phyloP scores from a whole-genome alignment of 371 early-diverging fungal genomes.

The Mucor lusitanicus region DNA sequence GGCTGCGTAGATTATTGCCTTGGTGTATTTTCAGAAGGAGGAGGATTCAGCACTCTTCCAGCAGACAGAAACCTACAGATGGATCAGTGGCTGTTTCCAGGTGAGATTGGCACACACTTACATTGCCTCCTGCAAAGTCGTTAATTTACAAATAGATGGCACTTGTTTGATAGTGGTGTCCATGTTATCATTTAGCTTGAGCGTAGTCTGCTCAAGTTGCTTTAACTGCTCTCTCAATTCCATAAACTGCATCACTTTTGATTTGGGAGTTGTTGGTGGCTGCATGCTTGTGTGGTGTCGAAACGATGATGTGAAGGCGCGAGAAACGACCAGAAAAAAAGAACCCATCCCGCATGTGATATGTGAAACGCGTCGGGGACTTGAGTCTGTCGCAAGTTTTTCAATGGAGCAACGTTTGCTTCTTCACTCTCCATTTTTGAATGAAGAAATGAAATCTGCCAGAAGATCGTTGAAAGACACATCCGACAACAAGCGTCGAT shows the following conservation, averaged over 20 bases:
- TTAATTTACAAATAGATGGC: slow-evolving; percentile 24
- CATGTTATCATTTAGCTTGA: slow-evolving; percentile 16
- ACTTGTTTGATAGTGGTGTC: slow-evolving; percentile 23
- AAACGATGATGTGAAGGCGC: background rate
- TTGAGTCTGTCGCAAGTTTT: background rate
- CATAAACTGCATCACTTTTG: slow-evolving; percentile 28
- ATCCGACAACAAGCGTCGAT: slow-evolving; percentile 11
- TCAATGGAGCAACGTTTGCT: background rate
- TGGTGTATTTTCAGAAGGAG: no score
- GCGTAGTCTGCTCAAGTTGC: slow-evolving; percentile 18
- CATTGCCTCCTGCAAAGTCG: slow-evolving; percentile 32
- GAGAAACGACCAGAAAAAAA: background rate
- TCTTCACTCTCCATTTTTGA: background rate
- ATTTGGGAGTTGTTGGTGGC: background rate
- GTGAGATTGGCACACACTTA: background rate
- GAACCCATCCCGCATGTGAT: no score
- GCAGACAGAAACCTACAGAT: background rate
- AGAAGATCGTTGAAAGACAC: slow-evolving; percentile 9
- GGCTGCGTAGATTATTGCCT: no score
- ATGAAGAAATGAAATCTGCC: background rate
- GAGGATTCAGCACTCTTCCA: background rate
- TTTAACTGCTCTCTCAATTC: slow-evolving; percentile 14
- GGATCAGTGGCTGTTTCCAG: background rate
- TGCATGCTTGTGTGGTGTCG: background rate
- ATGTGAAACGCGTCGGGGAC: background rate